Percentiles rank a stretch among this genome's conserved stretches.
Evolutionary conservation across 2,329 filamentous ascomycete species (phyloP).

Genomic region (Fusarium agapanthi): DNA sequence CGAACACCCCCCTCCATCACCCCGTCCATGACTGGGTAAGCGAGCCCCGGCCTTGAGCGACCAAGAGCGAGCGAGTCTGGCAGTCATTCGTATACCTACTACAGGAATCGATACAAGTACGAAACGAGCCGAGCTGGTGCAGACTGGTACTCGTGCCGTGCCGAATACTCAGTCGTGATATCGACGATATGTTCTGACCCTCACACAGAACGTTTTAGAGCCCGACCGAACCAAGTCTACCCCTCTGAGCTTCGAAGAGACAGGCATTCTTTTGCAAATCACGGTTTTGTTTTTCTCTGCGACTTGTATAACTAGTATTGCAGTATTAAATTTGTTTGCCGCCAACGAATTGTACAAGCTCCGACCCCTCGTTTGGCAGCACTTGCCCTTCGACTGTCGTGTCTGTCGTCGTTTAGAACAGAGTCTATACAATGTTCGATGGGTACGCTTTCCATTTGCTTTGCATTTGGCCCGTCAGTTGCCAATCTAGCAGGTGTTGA

Average conservation of each 20-base stretch:
- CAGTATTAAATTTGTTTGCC: conserved; percentile 14
- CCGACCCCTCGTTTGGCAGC: conserved; percentile 16
- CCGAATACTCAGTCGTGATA: conserved; percentile 26
- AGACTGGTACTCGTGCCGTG: conserved; percentile 16
- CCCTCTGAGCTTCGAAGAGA: conserved; percentile 20
- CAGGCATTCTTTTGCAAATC: conserved; percentile 6
- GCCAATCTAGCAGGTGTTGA: conserved; percentile 1
- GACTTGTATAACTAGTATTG: conserved; percentile 17
- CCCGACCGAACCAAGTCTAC: conserved; percentile 40
- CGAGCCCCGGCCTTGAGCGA: conserved; percentile 30
- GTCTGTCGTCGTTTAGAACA: conserved; percentile 32
- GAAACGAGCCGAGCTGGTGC: conserved; percentile 7
- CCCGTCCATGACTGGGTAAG: conserved; percentile 41
- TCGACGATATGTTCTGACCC: conserved; percentile 39
- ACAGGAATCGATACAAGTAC: conserved; percentile 7
- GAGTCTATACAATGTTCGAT: conserved; percentile 50
- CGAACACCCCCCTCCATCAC: conserved; percentile 30
- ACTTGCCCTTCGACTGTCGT: conserved; percentile 27
- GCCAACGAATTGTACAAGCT: conserved; percentile 13
- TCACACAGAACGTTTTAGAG: conserved; percentile 40
- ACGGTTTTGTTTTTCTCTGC: conserved; percentile 18
- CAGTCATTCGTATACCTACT: conserved; percentile 15
- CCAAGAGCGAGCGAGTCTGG: conserved; percentile 32
- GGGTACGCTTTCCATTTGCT: conserved; percentile 49
- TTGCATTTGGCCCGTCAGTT: neutral